Percentiles rank a stretch among this genome's conserved stretches.
Conservation (phyloP, 2,329 filamentous ascomycete genomes). For the Alternaria gansuensis region DNA sequence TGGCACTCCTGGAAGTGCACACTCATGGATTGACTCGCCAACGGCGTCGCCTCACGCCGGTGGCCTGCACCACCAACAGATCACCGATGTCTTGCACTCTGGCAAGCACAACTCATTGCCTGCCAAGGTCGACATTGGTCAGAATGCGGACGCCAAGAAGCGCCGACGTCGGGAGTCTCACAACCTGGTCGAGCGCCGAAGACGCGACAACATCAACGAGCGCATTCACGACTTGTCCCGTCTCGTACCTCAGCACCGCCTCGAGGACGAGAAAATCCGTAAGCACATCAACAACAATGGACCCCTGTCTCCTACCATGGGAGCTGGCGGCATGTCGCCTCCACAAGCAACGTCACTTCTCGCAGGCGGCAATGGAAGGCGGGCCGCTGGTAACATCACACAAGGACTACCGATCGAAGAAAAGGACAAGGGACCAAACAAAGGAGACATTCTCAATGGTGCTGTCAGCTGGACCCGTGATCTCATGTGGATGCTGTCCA, state of each 20-base stretch:
- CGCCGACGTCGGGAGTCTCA: slow-evolving; percentile 92
- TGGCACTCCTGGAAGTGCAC: slow-evolving; percentile 81
- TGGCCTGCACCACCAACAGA: slow-evolving; percentile 75
- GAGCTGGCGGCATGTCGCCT: slow-evolving; percentile 71
- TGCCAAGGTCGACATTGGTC: slow-evolving; percentile 74
- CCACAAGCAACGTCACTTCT: slow-evolving; percentile 87
- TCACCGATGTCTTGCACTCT: slow-evolving; percentile 84
- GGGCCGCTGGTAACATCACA: slow-evolving; percentile 86
- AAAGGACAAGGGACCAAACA: slow-evolving; percentile 98
- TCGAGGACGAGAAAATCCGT: slow-evolving; percentile 96
- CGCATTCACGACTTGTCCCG: slow-evolving; percentile 96
- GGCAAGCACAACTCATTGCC: slow-evolving; percentile 90
- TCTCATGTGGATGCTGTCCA: slow-evolving; percentile 94
- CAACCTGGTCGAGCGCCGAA: slow-evolving; percentile 92
- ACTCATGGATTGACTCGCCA: slow-evolving; percentile 87
- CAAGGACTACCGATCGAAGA: slow-evolving; percentile 93
- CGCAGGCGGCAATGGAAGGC: slow-evolving; percentile 82
- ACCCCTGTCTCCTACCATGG: slow-evolving; percentile 83
- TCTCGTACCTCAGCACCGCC: slow-evolving; percentile 86
- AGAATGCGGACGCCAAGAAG: slow-evolving; percentile 92
- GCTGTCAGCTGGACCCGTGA: slow-evolving; percentile 97
- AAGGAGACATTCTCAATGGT: slow-evolving; percentile 97
- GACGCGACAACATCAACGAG: slow-evolving; percentile 98
- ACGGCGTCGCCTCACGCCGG: slow-evolving; percentile 82
- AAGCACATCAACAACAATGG: slow-evolving; percentile 95